Conservation (phyloP, 306 rosid species). For the Luffa acutangula region DNA sequence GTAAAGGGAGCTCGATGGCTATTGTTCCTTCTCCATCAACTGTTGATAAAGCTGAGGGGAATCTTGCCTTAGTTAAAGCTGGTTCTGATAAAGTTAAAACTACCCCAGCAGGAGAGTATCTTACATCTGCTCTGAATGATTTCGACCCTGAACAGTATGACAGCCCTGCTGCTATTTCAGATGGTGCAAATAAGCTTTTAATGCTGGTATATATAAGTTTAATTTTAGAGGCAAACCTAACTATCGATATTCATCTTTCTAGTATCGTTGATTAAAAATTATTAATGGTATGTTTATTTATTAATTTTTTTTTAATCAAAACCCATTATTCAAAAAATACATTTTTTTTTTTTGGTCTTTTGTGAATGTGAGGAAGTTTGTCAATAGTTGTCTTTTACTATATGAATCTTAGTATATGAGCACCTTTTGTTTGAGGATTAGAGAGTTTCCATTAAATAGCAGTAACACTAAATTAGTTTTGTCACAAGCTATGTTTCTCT, state of each 20-base stretch:
- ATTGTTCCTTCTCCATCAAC: constrained; percentile 49
- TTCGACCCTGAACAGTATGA: constrained; percentile 92
- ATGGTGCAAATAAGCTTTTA: constrained; percentile 96
- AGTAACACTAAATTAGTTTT: neutral
- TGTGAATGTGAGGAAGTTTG: neutral
- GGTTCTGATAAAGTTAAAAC: constrained; percentile 56
- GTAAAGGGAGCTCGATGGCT: constrained; percentile 40
- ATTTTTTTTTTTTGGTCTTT: neutral
- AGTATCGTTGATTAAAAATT: neutral
- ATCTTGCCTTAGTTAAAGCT: constrained; percentile 76
- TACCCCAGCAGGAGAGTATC: constrained; percentile 99
- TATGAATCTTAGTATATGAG: neutral
- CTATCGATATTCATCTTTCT: neutral
- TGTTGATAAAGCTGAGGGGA: constrained; percentile 56
- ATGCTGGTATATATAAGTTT: constrained; percentile 68
- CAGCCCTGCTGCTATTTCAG: constrained; percentile 94
- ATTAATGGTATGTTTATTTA: neutral
- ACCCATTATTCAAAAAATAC: neutral
- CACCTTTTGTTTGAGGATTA: neutral
- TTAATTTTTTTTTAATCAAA: neutral
- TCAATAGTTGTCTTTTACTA: neutral
- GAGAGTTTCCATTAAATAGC: neutral
- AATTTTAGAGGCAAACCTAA: neutral
- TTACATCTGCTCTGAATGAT: constrained; percentile 85
- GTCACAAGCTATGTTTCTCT: neutral